Conservation (phyloP, 2,329 filamentous ascomycete genomes). For the Ilyonectria mors-panacis region DNA sequence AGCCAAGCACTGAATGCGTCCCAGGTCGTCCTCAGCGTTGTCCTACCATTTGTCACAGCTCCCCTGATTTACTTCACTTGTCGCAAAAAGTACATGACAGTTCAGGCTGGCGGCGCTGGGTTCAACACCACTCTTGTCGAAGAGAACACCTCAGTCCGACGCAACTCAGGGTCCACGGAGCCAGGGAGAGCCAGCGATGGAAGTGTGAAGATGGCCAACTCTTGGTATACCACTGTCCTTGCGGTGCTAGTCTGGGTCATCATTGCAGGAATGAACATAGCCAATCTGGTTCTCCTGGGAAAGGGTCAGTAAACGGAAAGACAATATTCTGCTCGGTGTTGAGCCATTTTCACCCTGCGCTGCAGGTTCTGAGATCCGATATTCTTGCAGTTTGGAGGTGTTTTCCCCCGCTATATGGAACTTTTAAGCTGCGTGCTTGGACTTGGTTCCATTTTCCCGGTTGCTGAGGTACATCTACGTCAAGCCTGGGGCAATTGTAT, state of each 20-base stretch:
- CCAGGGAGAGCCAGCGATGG: conserved; percentile 38
- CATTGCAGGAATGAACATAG: conserved; percentile 85
- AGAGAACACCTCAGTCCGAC: background rate
- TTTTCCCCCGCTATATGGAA: too few species aligned
- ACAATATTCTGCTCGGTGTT: background rate
- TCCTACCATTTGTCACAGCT: conserved; percentile 85
- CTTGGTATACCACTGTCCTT: conserved; percentile 73
- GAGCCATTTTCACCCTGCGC: background rate
- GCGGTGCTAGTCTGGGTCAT: conserved; percentile 77
- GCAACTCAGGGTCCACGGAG: background rate
- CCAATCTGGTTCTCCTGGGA: conserved; percentile 77
- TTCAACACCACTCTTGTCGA: conserved; percentile 46
- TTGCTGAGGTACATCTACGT: too few species aligned
- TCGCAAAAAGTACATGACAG: conserved; percentile 84
- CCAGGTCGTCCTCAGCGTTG: conserved; percentile 84
- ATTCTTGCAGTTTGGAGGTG: too few species aligned
- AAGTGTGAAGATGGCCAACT: conserved; percentile 77
- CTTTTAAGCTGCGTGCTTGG: too few species aligned
- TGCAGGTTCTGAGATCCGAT: background rate
- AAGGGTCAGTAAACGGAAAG: conserved; percentile 35
- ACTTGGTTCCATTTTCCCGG: too few species aligned
- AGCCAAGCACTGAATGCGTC: conserved; percentile 80
- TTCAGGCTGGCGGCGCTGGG: conserved; percentile 62
- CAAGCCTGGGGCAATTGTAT: too few species aligned
- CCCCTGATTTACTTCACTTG: conserved; percentile 91